Conservation (phyloP, 2,329 filamentous ascomycete genomes). For the Phaeophleospora eucalypticola region DNA sequence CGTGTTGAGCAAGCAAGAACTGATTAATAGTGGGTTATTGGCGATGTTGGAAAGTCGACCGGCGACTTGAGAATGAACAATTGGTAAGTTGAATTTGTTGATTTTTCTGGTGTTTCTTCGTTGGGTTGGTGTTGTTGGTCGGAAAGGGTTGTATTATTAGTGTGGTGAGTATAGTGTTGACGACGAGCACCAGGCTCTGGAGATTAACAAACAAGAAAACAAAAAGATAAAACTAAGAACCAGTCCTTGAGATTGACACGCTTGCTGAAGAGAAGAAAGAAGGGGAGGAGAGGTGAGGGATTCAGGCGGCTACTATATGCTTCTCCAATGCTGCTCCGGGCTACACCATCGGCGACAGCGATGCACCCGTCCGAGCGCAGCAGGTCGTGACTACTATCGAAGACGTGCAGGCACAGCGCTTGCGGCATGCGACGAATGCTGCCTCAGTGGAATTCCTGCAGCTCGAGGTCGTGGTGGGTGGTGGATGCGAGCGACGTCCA, state of each 20-base stretch:
- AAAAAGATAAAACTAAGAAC: conserved; percentile 40
- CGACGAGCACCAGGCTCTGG: conserved; percentile 46
- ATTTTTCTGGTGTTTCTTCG: conserved; percentile 20
- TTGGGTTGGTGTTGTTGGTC: conserved; percentile 19
- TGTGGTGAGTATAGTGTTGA: conserved; percentile 24
- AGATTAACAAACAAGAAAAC: conserved; percentile 38
- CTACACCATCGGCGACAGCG: conserved; percentile 4
- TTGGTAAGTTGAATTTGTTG: conserved; percentile 11
- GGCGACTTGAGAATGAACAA: conserved; percentile 33
- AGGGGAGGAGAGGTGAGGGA: conserved; percentile 15
- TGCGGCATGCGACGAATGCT: conserved; percentile 21
- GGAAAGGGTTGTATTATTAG: conserved; percentile 23
- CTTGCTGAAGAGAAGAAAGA: conserved; percentile 46
- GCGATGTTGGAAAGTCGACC: conserved; percentile 33
- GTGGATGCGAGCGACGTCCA: background rate
- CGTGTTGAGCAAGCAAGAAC: conserved; percentile 47
- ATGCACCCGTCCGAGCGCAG: conserved; percentile 3
- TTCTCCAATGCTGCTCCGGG: conserved; percentile 1
- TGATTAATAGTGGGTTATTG: conserved; percentile 36
- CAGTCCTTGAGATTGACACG: conserved; percentile 49
- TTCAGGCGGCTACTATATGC: conserved; percentile 13
- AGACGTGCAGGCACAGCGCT: conserved; percentile 19
- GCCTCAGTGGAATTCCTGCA: conserved; percentile 10
- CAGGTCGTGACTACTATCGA: conserved; percentile 23
- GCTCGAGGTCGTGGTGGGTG: background rate